Evolutionary conservation across 1,284 basidiomycete species (phyloP).

Genomic region (Microbotryum silenes-acaulis): DNA sequence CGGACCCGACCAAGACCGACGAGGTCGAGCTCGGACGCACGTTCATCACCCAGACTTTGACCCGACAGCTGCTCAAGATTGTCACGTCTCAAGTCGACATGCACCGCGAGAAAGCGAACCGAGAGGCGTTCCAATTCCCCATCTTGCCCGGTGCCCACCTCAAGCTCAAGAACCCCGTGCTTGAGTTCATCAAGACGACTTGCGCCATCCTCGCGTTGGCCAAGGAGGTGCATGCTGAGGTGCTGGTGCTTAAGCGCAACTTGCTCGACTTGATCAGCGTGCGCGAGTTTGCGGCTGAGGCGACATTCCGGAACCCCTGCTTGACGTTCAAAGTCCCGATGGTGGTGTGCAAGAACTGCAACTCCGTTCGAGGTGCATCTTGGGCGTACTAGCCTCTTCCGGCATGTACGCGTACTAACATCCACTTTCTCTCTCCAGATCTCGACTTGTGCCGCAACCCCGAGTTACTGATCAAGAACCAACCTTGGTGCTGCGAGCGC

Average conservation of each 20-base stretch:
- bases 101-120: slow-evolving; percentile 53
- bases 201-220: slow-evolving; percentile 75
- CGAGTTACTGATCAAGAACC: slow-evolving; percentile 53
- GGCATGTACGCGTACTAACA: background rate
- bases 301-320: slow-evolving; percentile 84
- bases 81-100: slow-evolving; percentile 51
- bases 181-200: slow-evolving; percentile 84
- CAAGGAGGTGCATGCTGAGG: slow-evolving; percentile 70
- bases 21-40: slow-evolving; percentile 62
- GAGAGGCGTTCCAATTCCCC: slow-evolving; percentile 67
- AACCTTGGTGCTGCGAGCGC: slow-evolving; percentile 42
- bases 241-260: slow-evolving; percentile 81
- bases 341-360: slow-evolving; percentile 86
- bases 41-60: slow-evolving; percentile 73
- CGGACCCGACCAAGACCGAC: slow-evolving; percentile 58
- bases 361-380: slow-evolving; percentile 53
- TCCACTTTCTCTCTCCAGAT: slow-evolving; percentile 6
- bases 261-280: slow-evolving; percentile 81
- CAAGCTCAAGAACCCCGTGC: slow-evolving; percentile 61
- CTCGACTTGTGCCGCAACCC: slow-evolving; percentile 94
- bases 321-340: slow-evolving; percentile 78
- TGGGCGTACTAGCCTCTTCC: background rate
- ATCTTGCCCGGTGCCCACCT: slow-evolving; percentile 78
- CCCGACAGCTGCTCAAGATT: slow-evolving; percentile 67
- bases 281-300: slow-evolving; percentile 66